Base-by-base conservation (phyloP, 257 asterid species). In the Penstemon davidsonii region DNA sequence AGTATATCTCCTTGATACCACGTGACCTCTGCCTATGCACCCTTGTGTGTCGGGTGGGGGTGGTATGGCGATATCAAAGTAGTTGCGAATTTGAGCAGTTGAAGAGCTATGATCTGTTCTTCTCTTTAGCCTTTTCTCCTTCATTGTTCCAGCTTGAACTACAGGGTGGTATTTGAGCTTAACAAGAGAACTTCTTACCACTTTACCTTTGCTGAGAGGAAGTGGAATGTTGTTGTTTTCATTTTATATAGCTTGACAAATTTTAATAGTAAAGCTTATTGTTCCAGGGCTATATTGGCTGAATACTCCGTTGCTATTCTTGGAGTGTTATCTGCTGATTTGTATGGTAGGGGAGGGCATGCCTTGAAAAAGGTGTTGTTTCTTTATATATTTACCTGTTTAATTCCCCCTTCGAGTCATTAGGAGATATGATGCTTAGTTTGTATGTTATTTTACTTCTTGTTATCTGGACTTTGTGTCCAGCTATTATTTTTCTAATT, bases 211-310 rank as follows among this genome's bases (percentile, higher is more conserved):
- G 47, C 41, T 55, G 15, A 6, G 38, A 60, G n/a, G 18, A 60
- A 68, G 33, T 53, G 59, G 13, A 42, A 49, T 60, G 3, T 46
- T 66, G 11, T 43, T 8, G 33, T 67, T 73, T 64, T 13, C 62
- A 44, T 64, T 73, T 36, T 13, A 37, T 49, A 38, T 64, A 51
- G 42, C 61, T 66, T 69, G 66, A 49, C 53, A 15, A 13, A 60
- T 53, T 43, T 67, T 33, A 64, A 65, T 10, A 41, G 12, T 25
- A 64, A 67, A 68, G 72, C 60, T 77, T 78, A 50, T 51, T 46
- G 62, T 72, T 72, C 62, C 85, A 25, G 33, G 33, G 33, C 33
- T 25, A 25, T 25, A 25, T 25, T 25, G 33, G 33, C 33, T 25
- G 33, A 25, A 25, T 25, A 25, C 33, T 25, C 33, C 33, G 2